A percentile compares a stretch with the other conserved stretches of the same genome.
These are phyloP conservation scores for carrot (Daucus carota) DNA, from an alignment of 129 eudicot species.

Conservation along the genomic window DH1_v3.0 NC_030387.2:39073001-39073500, in stretches of 20 bases:
- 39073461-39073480: constrained; percentile 24
- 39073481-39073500: constrained; percentile 8
- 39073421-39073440: constrained; percentile 48
- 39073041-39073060: neutral
- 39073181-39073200: too few species aligned
- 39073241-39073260: neutral
- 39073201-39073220: neutral
- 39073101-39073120: neutral
- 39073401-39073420: constrained; percentile 30
- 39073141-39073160: neutral
- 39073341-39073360: constrained; percentile 75
- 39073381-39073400: constrained; percentile 41
- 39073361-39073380: constrained; percentile 62
- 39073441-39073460: constrained; percentile 81
- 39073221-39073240: neutral
- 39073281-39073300: neutral
- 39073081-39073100: neutral
- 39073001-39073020: neutral
- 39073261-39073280: neutral
- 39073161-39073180: neutral
- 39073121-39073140: neutral
- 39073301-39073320: constrained; percentile 37
- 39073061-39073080: neutral
- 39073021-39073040: neutral
- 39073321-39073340: constrained; percentile 68